Base-by-base conservation (phyloP, 805 yeast species). In the Yarrowia sp. region DNA sequence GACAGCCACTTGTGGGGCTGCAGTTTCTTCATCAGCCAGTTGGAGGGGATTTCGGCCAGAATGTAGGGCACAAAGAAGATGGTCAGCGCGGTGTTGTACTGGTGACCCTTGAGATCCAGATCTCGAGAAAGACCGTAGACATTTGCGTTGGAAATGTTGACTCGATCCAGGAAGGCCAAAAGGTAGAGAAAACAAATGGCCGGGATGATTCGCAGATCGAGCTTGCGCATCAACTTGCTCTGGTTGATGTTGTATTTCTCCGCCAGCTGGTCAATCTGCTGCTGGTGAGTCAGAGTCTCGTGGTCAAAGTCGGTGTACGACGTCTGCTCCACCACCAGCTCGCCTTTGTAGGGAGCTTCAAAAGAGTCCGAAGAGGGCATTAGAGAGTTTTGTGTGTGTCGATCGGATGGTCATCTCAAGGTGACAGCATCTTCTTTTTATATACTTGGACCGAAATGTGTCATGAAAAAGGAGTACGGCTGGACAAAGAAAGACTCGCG, bases 71-170 rank as follows among this genome's bases (percentile, higher is more conserved):
- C 87, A 71, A 88, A 89, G 75, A 89, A 89, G 12, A 89, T 83
- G 9, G 91, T 86, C 71, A 89, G 81, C 3, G 89, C 88, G 43
- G 81, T 82, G 74, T 87, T 86, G 79, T 82, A 89, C 73, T 89
- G 87, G 71, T 82, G 81, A 10, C 88, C 88, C 2, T 77, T 75
- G 50, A 91, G 79, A 30, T 81, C 72, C 38, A 91, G 76, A 68
- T 86, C 89, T 0, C 73, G 77, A n/a, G 82, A 81, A 80, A 91
- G 80, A 14, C 92, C 92, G 74, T 89, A 90, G 68, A 88, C 84
- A 70, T 86, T 86, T 9, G 96, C 96, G 77, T 91, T 90, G 36
- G 93, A 86, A 70, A 91, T 89, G 76, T 91, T 91, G 68, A 90
- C 93, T 76, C 96, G 82, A 75, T 91, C 96, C 73, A 91, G 78